Evolutionary conservation across 768 basidiomycete species (phyloP).

Genomic region (Lentinula guzmanii): DNA sequence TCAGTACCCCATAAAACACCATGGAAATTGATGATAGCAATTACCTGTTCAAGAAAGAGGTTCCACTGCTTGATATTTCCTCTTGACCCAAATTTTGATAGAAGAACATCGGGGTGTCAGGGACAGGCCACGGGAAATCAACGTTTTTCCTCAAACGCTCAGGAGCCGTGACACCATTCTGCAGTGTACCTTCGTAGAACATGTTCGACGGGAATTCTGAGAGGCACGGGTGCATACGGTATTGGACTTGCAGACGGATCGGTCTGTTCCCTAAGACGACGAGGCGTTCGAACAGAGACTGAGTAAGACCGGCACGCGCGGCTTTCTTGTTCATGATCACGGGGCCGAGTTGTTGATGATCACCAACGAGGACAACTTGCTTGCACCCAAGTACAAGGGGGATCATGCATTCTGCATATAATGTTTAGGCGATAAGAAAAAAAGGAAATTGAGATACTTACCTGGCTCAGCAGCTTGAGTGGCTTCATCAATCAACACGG

Average conservation of each 20-base stretch:
- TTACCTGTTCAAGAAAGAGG: slow-evolving; percentile 93
- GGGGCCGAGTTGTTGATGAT: slow-evolving; percentile 96
- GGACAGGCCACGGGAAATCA: slow-evolving; percentile 98
- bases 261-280: slow-evolving; percentile 94
- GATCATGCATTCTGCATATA: slow-evolving; percentile 89
- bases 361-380: slow-evolving; percentile 96
- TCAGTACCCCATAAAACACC: slow-evolving; percentile 8
- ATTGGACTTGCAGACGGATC: slow-evolving; percentile 98
- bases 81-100: slow-evolving; percentile 99
- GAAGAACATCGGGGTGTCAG: slow-evolving; percentile 99
- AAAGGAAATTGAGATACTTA: slow-evolving; percentile 26
- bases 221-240: slow-evolving; percentile 99
- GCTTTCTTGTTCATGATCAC: slow-evolving; percentile 99
- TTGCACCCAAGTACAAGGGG: slow-evolving; percentile 97
- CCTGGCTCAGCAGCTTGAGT: slow-evolving; percentile 98
- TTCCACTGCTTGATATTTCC: slow-evolving; percentile 97
- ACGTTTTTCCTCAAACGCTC: slow-evolving; percentile 97
- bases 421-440: slow-evolving; percentile 10
- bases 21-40: background rate
- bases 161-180: slow-evolving; percentile 98
- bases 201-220: slow-evolving; percentile 99
- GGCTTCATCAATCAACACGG: slow-evolving; percentile 97
- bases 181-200: slow-evolving; percentile 99
- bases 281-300: slow-evolving; percentile 96
- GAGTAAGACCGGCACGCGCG: slow-evolving; percentile 95